Percentiles rank a stretch among this genome's conserved stretches.
Evolutionary conservation across 2,329 filamentous ascomycete species (phyloP).

Genomic region (Pestalotiopsis sp.): DNA sequence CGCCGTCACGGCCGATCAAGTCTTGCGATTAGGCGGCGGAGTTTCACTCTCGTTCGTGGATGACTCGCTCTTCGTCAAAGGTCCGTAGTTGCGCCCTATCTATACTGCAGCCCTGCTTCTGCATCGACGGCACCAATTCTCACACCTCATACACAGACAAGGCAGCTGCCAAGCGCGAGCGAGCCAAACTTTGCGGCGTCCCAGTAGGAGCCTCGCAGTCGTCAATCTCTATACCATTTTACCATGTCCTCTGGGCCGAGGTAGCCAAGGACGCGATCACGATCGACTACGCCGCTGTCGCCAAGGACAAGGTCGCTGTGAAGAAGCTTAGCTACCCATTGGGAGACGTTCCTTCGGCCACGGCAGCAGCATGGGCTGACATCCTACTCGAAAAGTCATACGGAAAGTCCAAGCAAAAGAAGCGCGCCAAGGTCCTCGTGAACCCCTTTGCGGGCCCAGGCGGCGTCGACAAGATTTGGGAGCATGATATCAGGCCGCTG

Average conservation of each 20-base stretch:
- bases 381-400: conserved; percentile 72
- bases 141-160: conserved; percentile 21
- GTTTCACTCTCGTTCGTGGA: background rate
- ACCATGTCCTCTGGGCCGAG: conserved; percentile 83
- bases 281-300: conserved; percentile 70
- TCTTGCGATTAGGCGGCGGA: background rate
- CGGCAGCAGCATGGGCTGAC: conserved; percentile 63
- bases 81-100: background rate
- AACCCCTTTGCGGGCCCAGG: conserved; percentile 92
- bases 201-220: conserved; percentile 18
- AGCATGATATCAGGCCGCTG: conserved; percentile 75
- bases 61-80: conserved; percentile 7
- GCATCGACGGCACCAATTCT: background rate
- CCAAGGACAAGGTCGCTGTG: conserved; percentile 62
- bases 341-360: conserved; percentile 35
- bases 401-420: conserved; percentile 64
- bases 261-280: conserved; percentile 60
- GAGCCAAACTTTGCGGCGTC: conserved; percentile 27
- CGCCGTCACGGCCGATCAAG: background rate
- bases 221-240: conserved; percentile 64
- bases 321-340: conserved; percentile 64
- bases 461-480: conserved; percentile 71
- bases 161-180: conserved; percentile 20
- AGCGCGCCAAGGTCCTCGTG: conserved; percentile 83
- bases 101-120: too few relatives aligned